Evolutionary conservation across 345 rosid genomes (phyloP).

Genomic region (Gossypium sturtianum): DNA sequence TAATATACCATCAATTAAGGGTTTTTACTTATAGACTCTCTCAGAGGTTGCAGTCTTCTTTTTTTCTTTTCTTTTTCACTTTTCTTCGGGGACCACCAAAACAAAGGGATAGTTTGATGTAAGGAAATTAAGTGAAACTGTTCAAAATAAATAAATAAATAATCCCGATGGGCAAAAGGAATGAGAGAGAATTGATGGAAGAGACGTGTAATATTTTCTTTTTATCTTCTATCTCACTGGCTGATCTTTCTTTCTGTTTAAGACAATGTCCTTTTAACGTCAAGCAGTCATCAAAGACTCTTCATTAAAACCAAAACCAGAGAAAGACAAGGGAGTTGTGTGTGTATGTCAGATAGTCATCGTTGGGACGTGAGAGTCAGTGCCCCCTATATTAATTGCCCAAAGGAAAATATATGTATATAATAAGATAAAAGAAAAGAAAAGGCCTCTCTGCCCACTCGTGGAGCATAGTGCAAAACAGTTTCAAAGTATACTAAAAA

Average conservation of each 20-base stretch:
- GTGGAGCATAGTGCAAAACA: background rate
- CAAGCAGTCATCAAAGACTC: conserved; percentile 5
- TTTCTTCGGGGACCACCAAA: background rate
- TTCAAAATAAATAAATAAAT: background rate
- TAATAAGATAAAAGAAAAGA: background rate
- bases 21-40: too few species aligned
- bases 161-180: background rate
- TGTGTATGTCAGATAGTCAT: background rate
- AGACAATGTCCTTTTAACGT: background rate
- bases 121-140: background rate
- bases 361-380: background rate
- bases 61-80: too few species aligned
- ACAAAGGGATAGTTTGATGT: background rate
- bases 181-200: background rate
- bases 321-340: background rate
- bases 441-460: background rate
- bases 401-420: background rate
- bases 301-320: background rate
- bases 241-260: too few species aligned
- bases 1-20: too few species aligned
- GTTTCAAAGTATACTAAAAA: background rate
- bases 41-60: too few species aligned
- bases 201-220: background rate
- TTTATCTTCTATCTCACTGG: background rate
- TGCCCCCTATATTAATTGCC: background rate